A percentile compares a stretch with the other conserved stretches of the same genome.
Evolutionary conservation across 1,139 yeast species (phyloP).

Genomic region (Blastobotrys malaysiensis): DNA sequence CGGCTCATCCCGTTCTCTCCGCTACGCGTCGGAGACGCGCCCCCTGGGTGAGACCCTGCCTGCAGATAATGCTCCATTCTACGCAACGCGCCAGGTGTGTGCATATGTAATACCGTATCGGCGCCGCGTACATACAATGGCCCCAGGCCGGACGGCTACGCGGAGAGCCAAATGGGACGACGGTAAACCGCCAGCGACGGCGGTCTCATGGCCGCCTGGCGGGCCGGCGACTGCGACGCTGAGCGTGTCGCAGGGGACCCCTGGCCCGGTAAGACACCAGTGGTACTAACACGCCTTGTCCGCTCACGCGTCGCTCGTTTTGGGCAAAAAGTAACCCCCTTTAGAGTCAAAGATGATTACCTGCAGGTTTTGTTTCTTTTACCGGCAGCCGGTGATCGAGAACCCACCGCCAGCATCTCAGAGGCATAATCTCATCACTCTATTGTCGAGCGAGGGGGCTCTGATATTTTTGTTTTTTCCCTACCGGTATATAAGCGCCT

Average conservation of each 20-base stretch:
- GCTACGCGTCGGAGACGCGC: not conserved
- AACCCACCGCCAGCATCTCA: not conserved
- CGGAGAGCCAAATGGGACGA: too few relatives aligned
- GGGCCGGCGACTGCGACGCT: too few relatives aligned
- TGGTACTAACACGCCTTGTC: not conserved
- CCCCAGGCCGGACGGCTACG: too few relatives aligned
- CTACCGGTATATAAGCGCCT: not conserved
- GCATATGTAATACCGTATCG: not conserved
- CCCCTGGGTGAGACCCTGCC: not conserved
- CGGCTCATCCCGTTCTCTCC: not conserved
- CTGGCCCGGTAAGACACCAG: not conserved
- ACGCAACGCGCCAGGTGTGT: not conserved
- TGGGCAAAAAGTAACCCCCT: not conserved
- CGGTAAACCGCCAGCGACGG: too few relatives aligned
- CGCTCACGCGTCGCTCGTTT: not conserved
- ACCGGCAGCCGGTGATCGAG: not conserved
- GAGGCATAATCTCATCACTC: not conserved
- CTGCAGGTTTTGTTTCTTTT: not conserved
- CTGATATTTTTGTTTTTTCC: constrained; percentile 1
- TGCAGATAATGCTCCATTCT: not conserved
- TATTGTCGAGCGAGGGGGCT: not conserved
- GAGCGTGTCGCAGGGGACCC: not conserved
- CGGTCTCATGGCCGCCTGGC: too few relatives aligned
- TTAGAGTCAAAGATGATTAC: not conserved
- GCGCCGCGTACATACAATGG: not conserved